Percentiles rank a stretch among this genome's conserved stretches.
Conservation (phyloP, 257 asterid genomes). For the Mitragyna speciosa region DNA sequence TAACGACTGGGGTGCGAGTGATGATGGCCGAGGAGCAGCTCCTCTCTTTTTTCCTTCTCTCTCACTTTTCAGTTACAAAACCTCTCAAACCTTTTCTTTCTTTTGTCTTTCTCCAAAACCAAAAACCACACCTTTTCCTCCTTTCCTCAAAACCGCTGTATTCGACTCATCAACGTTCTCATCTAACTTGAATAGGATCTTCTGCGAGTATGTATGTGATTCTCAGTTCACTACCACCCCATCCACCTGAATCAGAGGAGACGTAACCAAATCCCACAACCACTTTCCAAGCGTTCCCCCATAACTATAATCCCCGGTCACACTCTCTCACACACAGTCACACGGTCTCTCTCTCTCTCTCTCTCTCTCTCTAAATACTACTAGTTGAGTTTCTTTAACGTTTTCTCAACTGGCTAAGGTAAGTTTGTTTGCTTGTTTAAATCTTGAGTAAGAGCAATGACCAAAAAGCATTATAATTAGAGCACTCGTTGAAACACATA, state of each 20-base stretch:
- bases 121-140: slow-evolving; percentile 32
- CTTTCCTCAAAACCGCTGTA: slow-evolving; percentile 16
- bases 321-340: too few relatives aligned
- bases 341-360: neutral
- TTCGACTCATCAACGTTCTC: too few relatives aligned
- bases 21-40: slow-evolving; percentile 25
- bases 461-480: too few relatives aligned
- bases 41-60: slow-evolving; percentile 31
- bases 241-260: slow-evolving; percentile 27
- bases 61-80: slow-evolving; percentile 79
- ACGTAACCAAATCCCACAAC: slow-evolving; percentile 39
- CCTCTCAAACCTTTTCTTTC: slow-evolving; percentile 29
- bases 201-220: too few relatives aligned
- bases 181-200: too few relatives aligned
- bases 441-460: too few relatives aligned
- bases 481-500: too few relatives aligned
- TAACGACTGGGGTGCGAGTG: slow-evolving; percentile 34
- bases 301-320: too few relatives aligned
- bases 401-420: neutral
- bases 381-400: neutral
- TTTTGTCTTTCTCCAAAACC: slow-evolving; percentile 45
- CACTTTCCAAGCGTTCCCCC: slow-evolving; percentile 9
- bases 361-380: slow-evolving; percentile 14
- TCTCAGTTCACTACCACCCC: too few relatives aligned
- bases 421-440: too few relatives aligned